These are phyloP conservation scores for Protea cynaroides DNA, from an alignment of 164 flowering plant genomes.

Conservation along the genomic window DNA sequence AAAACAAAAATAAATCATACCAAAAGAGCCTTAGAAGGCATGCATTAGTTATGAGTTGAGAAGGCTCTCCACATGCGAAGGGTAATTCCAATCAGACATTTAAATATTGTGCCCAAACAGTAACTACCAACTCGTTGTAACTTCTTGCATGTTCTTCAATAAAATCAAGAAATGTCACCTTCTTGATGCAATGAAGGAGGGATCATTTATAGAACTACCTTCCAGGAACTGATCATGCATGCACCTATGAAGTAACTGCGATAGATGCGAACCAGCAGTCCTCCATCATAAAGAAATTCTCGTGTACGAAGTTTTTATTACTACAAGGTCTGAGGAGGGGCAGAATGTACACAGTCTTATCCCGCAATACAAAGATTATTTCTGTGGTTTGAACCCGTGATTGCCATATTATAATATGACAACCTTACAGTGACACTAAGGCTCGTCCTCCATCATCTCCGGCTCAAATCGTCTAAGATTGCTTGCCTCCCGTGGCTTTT, in stretches of 20 bases:
- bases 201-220: conserved; percentile 61
- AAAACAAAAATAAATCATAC: no score
- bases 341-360: no score
- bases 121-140: conserved; percentile 92
- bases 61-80: conserved; percentile 93
- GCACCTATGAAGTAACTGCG: conserved; percentile 75
- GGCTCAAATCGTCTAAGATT: conserved; percentile 91
- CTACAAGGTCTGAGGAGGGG: no score
- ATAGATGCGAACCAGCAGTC: conserved; percentile 57
- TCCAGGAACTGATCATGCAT: conserved; percentile 98
- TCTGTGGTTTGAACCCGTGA: no score
- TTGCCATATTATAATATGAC: no score
- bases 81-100: conserved; percentile 99
- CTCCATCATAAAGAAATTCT: no score
- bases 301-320: no score
- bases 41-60: conserved; percentile 90
- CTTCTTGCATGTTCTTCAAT: conserved; percentile 77
- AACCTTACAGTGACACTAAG: no score
- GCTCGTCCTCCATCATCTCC: conserved; percentile 86
- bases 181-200: conserved; percentile 97
- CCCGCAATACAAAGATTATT: no score
- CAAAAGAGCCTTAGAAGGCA: no score
- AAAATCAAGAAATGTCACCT: conserved; percentile 58
- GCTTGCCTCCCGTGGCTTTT: conserved; percentile 85
- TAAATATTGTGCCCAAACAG: conserved; percentile 84